phyloP scores from a whole-genome alignment of 78 protist genomes.

The Blattamonas nauphoetae region DNA sequence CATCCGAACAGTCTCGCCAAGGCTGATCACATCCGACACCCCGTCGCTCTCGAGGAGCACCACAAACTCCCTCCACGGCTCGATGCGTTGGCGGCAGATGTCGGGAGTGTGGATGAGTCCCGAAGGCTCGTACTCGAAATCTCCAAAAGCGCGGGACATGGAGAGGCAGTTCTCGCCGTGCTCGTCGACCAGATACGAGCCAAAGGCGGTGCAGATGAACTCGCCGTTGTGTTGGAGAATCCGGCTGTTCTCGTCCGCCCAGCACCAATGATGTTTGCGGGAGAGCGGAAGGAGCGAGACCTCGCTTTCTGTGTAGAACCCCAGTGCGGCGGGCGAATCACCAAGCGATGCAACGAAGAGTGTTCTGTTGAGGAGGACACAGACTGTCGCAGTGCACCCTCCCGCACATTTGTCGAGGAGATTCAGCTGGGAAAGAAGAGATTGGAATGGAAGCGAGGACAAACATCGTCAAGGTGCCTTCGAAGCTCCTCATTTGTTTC shows the following conservation, averaged over 20 bases:
- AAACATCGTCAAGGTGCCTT: no score
- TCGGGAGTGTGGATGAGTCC: background rate
- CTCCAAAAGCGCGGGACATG: background rate
- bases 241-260: background rate
- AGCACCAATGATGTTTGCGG: background rate
- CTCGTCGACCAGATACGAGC: background rate
- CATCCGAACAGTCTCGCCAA: background rate
- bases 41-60: background rate
- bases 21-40: background rate
- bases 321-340: background rate
- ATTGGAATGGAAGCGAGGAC: no score
- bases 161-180: background rate
- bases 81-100: background rate
- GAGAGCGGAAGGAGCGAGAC: background rate
- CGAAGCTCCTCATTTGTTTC: no score
- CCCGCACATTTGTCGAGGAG: no score
- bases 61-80: background rate
- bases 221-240: background rate
- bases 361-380: background rate
- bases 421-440: no score
- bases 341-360: background rate
- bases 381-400: background rate
- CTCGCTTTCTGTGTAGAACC: background rate
- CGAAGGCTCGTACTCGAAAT: background rate
- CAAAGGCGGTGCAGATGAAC: background rate